Evolutionary conservation across 106 monocot species (phyloP).

Genomic region (Ottelia alismoides): DNA sequence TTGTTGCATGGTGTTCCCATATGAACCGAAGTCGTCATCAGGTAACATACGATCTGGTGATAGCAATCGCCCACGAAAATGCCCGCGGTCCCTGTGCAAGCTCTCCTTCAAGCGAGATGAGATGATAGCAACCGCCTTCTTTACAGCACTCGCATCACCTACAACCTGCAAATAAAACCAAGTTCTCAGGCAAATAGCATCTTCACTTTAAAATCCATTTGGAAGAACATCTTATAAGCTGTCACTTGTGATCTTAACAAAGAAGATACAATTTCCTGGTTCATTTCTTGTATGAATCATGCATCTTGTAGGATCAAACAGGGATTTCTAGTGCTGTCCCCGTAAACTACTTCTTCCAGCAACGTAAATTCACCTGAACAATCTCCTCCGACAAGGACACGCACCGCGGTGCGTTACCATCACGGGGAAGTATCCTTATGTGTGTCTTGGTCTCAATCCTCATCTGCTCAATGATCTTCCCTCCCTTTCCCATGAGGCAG

Average conservation of each 20-base stretch:
- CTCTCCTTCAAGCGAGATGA: constrained; percentile 90
- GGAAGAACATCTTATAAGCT: no score
- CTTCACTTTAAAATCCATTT: no score
- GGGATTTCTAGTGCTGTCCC: no score
- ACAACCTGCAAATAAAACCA: constrained; percentile 55
- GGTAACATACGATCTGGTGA: constrained; percentile 44
- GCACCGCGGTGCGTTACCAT: constrained; percentile 66
- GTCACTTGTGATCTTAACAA: no score
- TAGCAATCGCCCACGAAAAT: constrained; percentile 55
- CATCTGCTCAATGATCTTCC: constrained; percentile 99
- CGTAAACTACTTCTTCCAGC: no score
- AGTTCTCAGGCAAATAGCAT: no score
- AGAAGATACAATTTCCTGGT: no score
- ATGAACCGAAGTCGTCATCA: constrained; percentile 45
- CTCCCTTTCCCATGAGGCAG: constrained; percentile 87
- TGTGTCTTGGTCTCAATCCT: constrained; percentile 94
- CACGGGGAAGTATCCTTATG: constrained; percentile 83
- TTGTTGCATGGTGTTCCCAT: constrained; percentile 14
- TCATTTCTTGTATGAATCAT: no score
- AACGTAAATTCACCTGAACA: constrained; percentile 51
- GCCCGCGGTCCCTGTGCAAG: constrained; percentile 79
- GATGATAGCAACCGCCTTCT: constrained; percentile 71
- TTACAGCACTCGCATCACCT: constrained; percentile 73
- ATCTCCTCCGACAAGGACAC: constrained; percentile 76
- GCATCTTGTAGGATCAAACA: no score